Evolutionary conservation across 805 yeast species (phyloP).

Genomic region (Zygosaccharomyces pseudorouxii): DNA sequence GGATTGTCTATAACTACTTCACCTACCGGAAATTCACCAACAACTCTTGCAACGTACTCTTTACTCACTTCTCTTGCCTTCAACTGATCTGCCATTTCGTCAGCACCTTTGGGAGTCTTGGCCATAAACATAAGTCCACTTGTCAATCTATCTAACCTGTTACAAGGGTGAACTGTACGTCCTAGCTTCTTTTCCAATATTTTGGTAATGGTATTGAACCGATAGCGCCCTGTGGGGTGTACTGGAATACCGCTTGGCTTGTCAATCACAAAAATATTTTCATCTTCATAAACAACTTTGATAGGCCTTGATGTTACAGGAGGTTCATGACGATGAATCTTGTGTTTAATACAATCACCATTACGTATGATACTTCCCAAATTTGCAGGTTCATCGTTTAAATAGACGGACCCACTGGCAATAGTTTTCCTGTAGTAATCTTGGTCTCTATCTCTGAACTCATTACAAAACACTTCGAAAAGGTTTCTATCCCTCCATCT

Average conservation of each 20-base stretch:
- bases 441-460: conserved; percentile 75
- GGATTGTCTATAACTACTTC: conserved; percentile 62
- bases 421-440: conserved; percentile 57
- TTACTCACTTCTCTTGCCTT: conserved; percentile 71
- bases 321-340: conserved; percentile 87
- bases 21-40: conserved; percentile 75
- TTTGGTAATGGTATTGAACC: conserved; percentile 72
- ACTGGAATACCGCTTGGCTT: conserved; percentile 95
- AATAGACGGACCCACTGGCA: conserved; percentile 60
- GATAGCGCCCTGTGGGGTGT: conserved; percentile 87
- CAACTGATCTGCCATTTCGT: conserved; percentile 63
- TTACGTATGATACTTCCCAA: conserved; percentile 64
- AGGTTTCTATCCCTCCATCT: conserved; percentile 87
- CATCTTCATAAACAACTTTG: conserved; percentile 67
- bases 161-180: conserved; percentile 73
- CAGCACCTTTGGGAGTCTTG: conserved; percentile 74
- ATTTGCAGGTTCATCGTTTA: conserved; percentile 63
- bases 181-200: conserved; percentile 69
- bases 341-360: conserved; percentile 79
- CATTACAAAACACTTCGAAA: conserved; percentile 74
- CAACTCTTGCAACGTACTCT: conserved; percentile 82
- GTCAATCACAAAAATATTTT: conserved; percentile 73
- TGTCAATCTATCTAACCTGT: conserved; percentile 83
- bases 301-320: conserved; percentile 59
- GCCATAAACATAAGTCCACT: conserved; percentile 93